Conservation (phyloP, 2,329 filamentous ascomycete genomes). For the Ilyonectria robusta region DNA sequence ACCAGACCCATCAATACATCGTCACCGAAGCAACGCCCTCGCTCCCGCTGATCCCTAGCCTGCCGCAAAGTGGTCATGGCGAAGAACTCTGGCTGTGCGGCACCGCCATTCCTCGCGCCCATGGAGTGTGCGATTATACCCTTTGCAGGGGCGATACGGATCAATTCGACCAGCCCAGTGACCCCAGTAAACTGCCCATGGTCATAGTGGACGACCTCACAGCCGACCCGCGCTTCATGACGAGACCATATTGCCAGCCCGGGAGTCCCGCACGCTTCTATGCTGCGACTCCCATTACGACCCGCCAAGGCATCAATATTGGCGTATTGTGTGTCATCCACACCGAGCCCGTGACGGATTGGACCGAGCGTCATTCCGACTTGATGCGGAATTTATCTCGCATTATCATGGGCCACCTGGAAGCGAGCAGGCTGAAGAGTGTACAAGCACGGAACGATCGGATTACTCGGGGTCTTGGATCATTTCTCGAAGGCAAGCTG, state of each 20-base stretch:
- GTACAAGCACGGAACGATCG: slow-evolving; percentile 51
- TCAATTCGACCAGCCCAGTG: background rate
- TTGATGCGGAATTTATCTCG: slow-evolving; percentile 47
- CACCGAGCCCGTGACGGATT: slow-evolving; percentile 26
- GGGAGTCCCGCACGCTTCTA: slow-evolving; percentile 54
- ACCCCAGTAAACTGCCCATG: slow-evolving; percentile 46
- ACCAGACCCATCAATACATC: slow-evolving; percentile 62
- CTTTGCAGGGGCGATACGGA: slow-evolving; percentile 22
- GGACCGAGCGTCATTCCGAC: slow-evolving; percentile 47
- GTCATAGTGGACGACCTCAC: slow-evolving; percentile 53
- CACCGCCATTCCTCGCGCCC: slow-evolving; percentile 49
- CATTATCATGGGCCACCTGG: slow-evolving; percentile 55
- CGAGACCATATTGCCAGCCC: slow-evolving; percentile 41
- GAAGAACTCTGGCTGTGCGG: slow-evolving; percentile 49
- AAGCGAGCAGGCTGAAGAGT: slow-evolving; percentile 47
- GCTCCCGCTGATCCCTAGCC: slow-evolving; percentile 22
- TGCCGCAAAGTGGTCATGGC: slow-evolving; percentile 38
- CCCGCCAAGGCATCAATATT: slow-evolving; percentile 58
- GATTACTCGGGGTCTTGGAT: slow-evolving; percentile 55
- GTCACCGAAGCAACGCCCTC: slow-evolving; percentile 65
- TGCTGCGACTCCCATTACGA: slow-evolving; percentile 58
- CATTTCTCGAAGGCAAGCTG: slow-evolving; percentile 53
- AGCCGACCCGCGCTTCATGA: slow-evolving; percentile 48
- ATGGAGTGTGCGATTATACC: slow-evolving; percentile 49
- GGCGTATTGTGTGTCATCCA: slow-evolving; percentile 56